Percentiles rank a stretch among this genome's conserved stretches.
These are phyloP conservation scores for Acacia melanoxylon DNA, from an alignment of 306 rosid species.

Conservation along the genomic window DNA sequence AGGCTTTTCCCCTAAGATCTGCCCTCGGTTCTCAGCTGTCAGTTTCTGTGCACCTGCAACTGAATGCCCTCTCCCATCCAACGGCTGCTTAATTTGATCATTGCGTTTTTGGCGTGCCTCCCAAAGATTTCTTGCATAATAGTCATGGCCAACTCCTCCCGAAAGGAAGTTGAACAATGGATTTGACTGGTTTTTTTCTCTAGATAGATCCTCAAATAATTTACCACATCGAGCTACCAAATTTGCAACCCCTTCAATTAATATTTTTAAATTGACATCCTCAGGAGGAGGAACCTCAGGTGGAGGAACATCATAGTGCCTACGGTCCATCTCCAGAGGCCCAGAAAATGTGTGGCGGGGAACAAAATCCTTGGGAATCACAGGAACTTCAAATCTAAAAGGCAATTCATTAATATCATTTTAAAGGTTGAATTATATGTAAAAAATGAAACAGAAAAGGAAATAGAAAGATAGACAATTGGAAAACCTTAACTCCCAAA, in stretches of 20 bases:
- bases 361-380: constrained; percentile 75
- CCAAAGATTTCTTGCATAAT: constrained; percentile 93
- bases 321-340: constrained; percentile 63
- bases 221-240: constrained; percentile 96
- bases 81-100: constrained; percentile 53
- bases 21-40: constrained; percentile 90
- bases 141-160: constrained; percentile 89
- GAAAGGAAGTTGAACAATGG: constrained; percentile 83
- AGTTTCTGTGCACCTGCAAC: constrained; percentile 54
- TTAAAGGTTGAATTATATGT: constrained; percentile 24
- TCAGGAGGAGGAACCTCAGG: constrained; percentile 74
- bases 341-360: constrained; percentile 76
- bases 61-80: constrained; percentile 56
- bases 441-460: constrained; percentile 7
- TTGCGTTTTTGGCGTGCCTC: constrained; percentile 71
- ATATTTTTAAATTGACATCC: constrained; percentile 72
- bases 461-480: constrained; percentile 19
- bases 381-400: constrained; percentile 84
- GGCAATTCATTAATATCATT: constrained; percentile 29
- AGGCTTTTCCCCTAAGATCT: constrained; percentile 84
- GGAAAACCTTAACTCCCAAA: constrained; percentile 14
- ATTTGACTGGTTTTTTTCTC: constrained; percentile 83
- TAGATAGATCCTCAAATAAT: constrained; percentile 90
- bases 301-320: constrained; percentile 70
- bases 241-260: constrained; percentile 92